phyloP scores from a whole-genome alignment of 2,329 filamentous ascomycete genomes.

The Lachnellula hyalina region DNA sequence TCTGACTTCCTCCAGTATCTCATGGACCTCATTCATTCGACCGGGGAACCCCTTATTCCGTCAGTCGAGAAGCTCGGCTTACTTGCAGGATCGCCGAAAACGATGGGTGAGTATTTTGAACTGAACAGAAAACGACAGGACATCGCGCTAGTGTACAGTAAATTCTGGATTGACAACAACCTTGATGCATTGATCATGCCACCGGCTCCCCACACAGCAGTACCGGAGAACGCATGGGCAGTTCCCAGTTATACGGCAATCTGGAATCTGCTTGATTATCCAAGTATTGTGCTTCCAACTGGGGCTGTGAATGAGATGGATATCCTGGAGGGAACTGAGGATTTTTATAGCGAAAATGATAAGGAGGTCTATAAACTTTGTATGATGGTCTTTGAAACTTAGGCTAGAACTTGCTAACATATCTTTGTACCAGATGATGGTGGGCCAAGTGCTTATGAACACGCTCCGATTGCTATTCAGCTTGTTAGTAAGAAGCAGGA shows the following conservation, averaged over 20 bases:
- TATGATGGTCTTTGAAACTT: neutral
- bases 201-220: constrained; percentile 44
- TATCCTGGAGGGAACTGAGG: neutral
- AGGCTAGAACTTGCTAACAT: neutral
- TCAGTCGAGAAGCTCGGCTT: constrained; percentile 12
- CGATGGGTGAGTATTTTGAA: constrained; percentile 9
- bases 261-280: constrained; percentile 13
- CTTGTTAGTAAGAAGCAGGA: constrained; percentile 5
- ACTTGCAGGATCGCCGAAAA: constrained; percentile 3
- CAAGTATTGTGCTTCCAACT: constrained; percentile 5
- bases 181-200: constrained; percentile 47
- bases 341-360: neutral
- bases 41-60: constrained; percentile 32
- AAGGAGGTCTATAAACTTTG: constrained; percentile 3
- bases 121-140: constrained; percentile 17
- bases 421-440: neutral
- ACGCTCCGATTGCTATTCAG: constrained; percentile 4
- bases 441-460: constrained; percentile 2
- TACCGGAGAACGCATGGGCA: constrained; percentile 42
- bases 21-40: neutral
- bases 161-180: constrained; percentile 36
- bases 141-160: constrained; percentile 37
- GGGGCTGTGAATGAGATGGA: constrained; percentile 8
- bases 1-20: neutral
- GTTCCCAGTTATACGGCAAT: constrained; percentile 15